These are phyloP conservation scores for Polyrhizophydium stewartii DNA, from an alignment of 371 early-diverging fungal genomes.

Conservation along the genomic window DNA sequence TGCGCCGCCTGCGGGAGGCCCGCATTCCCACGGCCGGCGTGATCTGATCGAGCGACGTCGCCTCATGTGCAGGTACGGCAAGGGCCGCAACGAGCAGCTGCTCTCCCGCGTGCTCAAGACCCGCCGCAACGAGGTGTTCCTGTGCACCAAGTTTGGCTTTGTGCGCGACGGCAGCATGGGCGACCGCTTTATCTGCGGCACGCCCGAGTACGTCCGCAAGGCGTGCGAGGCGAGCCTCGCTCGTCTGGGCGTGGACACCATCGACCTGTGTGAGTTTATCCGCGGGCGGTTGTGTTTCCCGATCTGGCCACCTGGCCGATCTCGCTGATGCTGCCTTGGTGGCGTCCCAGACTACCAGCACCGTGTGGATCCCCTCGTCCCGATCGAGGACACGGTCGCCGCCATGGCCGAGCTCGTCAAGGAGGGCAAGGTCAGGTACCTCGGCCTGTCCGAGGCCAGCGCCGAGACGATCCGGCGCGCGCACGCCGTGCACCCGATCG, in stretches of 20 bases:
- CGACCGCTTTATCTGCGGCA: constrained; percentile 32
- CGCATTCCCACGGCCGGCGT: too few relatives aligned
- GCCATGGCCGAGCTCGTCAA: constrained; percentile 60
- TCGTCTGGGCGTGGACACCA: constrained; percentile 44
- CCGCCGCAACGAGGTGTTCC: constrained; percentile 38
- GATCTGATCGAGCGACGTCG: too few relatives aligned
- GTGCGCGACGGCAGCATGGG: constrained; percentile 10
- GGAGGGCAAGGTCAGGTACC: constrained; percentile 47
- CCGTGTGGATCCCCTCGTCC: constrained; percentile 39
- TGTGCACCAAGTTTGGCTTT: constrained; percentile 47
- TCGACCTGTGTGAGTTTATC: constrained; percentile 44
- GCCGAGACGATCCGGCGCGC: constrained; percentile 52
- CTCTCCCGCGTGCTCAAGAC: constrained; percentile 34
- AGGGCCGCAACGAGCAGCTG: constrained; percentile 38
- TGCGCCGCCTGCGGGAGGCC: too few relatives aligned
- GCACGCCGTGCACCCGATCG: constrained; percentile 58
- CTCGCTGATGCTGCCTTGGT: neutral
- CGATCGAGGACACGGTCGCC: constrained; percentile 48
- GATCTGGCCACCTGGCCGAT: neutral
- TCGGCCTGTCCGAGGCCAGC: constrained; percentile 56
- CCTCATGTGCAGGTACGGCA: neutral
- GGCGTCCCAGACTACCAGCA: constrained; percentile 38
- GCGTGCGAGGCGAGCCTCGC: constrained; percentile 42
- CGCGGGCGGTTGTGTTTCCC: neutral
- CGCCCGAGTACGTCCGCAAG: constrained; percentile 47